phyloP scores from a whole-genome alignment of 2,329 filamentous ascomycete species.

The Penicillium polonicum region DNA sequence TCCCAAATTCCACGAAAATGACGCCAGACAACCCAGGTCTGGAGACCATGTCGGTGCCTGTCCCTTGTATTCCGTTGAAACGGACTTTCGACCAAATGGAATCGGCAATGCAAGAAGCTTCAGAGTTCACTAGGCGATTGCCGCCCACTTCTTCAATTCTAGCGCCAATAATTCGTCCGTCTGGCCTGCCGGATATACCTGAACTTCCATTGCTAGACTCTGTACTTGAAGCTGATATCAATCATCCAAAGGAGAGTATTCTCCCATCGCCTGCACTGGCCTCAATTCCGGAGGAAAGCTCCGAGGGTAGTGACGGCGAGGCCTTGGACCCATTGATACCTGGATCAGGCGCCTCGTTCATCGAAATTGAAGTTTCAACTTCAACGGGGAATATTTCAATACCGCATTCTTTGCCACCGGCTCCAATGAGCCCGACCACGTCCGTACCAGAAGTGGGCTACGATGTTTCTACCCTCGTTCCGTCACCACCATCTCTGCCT shows the following conservation, averaged over 20 bases:
- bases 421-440: not conserved
- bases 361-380: not conserved
- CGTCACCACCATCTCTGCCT: not conserved
- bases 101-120: not conserved
- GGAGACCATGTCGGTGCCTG: no score
- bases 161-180: not conserved
- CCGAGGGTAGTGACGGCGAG: not conserved
- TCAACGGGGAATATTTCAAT: not conserved
- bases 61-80: not conserved
- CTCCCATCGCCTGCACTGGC: not conserved
- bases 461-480: not conserved
- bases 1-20: not conserved
- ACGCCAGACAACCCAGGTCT: not conserved
- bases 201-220: not conserved
- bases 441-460: not conserved
- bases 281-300: not conserved
- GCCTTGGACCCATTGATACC: not conserved
- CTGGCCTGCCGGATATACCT: not conserved
- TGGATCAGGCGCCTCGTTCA: not conserved
- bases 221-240: not conserved
- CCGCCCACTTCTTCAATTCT: not conserved
- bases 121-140: not conserved
- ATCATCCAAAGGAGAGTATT: not conserved
- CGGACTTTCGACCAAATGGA: constrained; percentile 1
- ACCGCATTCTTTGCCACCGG: not conserved